A percentile compares a stretch with the other conserved stretches of the same genome.
These are phyloP conservation scores for Penicillium maclennaniae DNA, from an alignment of 495 filamentous ascomycete genomes.

Conservation along the genomic window DNA sequence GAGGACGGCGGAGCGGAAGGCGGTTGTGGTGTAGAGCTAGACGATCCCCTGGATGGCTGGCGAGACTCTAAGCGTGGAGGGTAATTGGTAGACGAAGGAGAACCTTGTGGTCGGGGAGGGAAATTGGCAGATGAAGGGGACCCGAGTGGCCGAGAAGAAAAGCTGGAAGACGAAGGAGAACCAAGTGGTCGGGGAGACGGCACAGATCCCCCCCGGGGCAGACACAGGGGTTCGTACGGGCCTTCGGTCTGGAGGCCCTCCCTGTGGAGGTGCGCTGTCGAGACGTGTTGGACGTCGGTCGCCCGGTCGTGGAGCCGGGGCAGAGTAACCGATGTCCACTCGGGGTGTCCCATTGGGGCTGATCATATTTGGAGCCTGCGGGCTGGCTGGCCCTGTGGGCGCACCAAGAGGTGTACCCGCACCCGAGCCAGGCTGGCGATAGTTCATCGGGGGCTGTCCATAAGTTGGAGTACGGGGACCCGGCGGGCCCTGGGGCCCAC, in stretches of 20 bases:
- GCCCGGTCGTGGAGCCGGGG: conserved; percentile 43
- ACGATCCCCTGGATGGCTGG: conserved; percentile 28
- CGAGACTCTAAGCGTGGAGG: conserved; percentile 35
- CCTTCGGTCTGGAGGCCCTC: conserved; percentile 28
- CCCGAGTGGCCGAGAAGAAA: conserved; percentile 23
- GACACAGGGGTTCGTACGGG: conserved; percentile 33
- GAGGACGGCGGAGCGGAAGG: conserved; percentile 20
- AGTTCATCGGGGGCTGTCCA: conserved; percentile 30
- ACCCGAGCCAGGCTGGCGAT: conserved; percentile 36
- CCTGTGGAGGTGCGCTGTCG: conserved; percentile 16
- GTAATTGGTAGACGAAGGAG: conserved; percentile 28
- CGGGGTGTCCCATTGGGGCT: conserved; percentile 34
- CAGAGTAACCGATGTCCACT: conserved; percentile 53
- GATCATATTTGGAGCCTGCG: conserved; percentile 21
- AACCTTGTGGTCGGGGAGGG: conserved; percentile 28
- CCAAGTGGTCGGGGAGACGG: conserved; percentile 25
- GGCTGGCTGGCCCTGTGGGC: conserved; percentile 28
- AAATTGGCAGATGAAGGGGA: not conserved
- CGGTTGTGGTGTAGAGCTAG: conserved; percentile 32
- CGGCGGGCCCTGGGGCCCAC: conserved; percentile 26
- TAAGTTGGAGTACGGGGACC: conserved; percentile 8
- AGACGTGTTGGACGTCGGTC: conserved; percentile 35
- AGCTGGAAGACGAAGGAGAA: not conserved
- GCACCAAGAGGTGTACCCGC: conserved; percentile 31
- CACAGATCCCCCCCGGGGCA: conserved; percentile 13